A percentile compares a stretch with the other conserved stretches of the same genome.
Evolutionary conservation across 441 rosid genomes (phyloP).

Genomic region (Bocquillonia castaneifolia): DNA sequence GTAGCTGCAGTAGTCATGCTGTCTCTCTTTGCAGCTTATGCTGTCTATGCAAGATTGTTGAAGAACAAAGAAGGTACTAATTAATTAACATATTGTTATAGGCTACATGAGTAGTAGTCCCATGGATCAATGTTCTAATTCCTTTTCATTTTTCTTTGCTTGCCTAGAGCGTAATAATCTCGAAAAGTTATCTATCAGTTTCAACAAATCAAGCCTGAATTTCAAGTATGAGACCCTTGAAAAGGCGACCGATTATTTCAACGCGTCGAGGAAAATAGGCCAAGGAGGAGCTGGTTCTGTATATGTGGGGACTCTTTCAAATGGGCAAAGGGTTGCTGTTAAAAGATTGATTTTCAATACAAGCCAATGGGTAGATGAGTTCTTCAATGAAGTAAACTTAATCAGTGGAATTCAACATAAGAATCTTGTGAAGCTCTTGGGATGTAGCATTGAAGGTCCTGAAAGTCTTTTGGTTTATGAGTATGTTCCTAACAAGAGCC

Average conservation of each 20-base stretch:
- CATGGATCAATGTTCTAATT: background rate
- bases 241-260: constrained; percentile 74
- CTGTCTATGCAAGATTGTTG: constrained; percentile 31
- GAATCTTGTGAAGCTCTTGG: constrained; percentile 68
- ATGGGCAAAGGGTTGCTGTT: constrained; percentile 62
- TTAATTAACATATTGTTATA: background rate
- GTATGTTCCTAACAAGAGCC: constrained; percentile 64
- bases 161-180: constrained; percentile 40
- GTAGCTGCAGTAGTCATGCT: constrained; percentile 48
- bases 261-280: constrained; percentile 47
- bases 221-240: constrained; percentile 73
- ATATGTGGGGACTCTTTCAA: constrained; percentile 51
- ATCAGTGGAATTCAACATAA: constrained; percentile 69
- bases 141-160: background rate
- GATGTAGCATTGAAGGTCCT: constrained; percentile 92
- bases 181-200: constrained; percentile 31
- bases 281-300: constrained; percentile 83
- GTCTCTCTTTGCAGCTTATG: constrained; percentile 40
- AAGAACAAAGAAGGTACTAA: constrained; percentile 52
- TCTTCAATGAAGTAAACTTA: constrained; percentile 75
- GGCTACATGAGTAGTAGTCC: background rate
- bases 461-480: constrained; percentile 86
- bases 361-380: constrained; percentile 82
- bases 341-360: constrained; percentile 71
- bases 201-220: constrained; percentile 40